Conservation (phyloP, 208 protist genomes). For the Acanthamoeba castellanii region DNA sequence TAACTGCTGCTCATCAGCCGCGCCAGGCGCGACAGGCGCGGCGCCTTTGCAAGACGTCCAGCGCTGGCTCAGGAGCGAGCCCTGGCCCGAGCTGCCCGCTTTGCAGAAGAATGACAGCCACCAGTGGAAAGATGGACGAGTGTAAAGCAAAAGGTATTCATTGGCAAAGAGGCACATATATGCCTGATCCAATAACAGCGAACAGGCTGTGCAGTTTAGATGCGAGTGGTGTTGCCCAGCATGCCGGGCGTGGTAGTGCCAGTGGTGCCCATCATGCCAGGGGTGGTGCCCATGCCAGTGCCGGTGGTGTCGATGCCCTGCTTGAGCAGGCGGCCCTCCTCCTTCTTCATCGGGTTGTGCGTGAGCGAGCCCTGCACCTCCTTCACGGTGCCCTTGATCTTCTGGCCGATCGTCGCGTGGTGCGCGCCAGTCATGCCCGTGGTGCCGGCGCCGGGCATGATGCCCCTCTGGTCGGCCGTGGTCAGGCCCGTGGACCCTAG, state of each 20-base stretch:
- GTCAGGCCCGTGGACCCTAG: background rate
- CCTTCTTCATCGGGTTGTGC: conserved; percentile 30
- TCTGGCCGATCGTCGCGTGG: conserved; percentile 7
- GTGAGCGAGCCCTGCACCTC: conserved; percentile 23
- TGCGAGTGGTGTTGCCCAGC: background rate
- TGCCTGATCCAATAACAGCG: too few species aligned
- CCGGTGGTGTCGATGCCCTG: conserved; percentile 5
- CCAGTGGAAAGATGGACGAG: too few species aligned
- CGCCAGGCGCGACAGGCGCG: too few species aligned
- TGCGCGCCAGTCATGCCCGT: background rate
- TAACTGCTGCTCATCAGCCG: too few species aligned
- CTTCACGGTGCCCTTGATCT: conserved; percentile 12
- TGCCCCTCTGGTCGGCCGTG: background rate
- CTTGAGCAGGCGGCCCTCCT: conserved; percentile 51
- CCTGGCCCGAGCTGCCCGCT: too few species aligned
- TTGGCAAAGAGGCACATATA: too few species aligned
- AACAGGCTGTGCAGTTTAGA: background rate
- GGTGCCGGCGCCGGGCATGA: background rate
- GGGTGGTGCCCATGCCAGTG: too few species aligned
- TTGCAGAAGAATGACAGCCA: too few species aligned
- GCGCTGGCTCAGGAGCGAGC: too few species aligned
- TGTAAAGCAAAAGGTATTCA: too few species aligned
- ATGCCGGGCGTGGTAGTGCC: too few species aligned
- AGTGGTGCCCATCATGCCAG: background rate
- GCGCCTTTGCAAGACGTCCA: too few species aligned